Base-by-base conservation (phyloP, 1,284 basidiomycete species). In the Leucoagaricus sp. region DNA sequence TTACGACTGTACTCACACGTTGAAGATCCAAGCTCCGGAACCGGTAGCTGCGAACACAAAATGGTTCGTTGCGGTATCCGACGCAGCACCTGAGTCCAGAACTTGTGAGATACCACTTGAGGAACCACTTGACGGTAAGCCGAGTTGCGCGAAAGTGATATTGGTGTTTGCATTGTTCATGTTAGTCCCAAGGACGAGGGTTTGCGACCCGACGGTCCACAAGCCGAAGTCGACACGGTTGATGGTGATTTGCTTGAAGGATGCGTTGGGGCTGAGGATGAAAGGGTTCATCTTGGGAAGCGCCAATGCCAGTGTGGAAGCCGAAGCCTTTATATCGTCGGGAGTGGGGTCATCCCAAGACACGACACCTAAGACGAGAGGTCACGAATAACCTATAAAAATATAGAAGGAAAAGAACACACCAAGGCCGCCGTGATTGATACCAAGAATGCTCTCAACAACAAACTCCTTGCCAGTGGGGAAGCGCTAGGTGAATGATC, bases 391-490 rank as follows among this genome's bases (percentile, higher is more conserved):
- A n/a, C n/a, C n/a, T 21, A 41, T 7, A 19, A 21, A 19, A 41
- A 21, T 21, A 7, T 3, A 23, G 40, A 41, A 28, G 12, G 6
- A 12, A 17, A 28, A 15, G 44, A 13, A 53, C 68, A 26, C 62
- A 80, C 83, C 86, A 10, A 83, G 69, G 5, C 76, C 85, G 13
- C 89, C 87, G 55, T 91, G 87, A 62, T 89, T 90, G 64, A 91
- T 83, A 0, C 79, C 84, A 15, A 91, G 64, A 28, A 87, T 76
- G 59, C 76, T 80, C 69, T 88, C 73, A 2, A 89, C 79, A 8
- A 87, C 73, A 66, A 83, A 89, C 63, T 92, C 89, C 57, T 79
- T 74, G 2, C 87, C 87, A 1, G 85, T 89, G 0, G 89, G 89
- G 26, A 69, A 70, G 3, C 84, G 74, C 63, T 76, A 38, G 23